phyloP scores from a whole-genome alignment of 2,329 filamentous ascomycete genomes.

The Lizonia empirigonia region DNA sequence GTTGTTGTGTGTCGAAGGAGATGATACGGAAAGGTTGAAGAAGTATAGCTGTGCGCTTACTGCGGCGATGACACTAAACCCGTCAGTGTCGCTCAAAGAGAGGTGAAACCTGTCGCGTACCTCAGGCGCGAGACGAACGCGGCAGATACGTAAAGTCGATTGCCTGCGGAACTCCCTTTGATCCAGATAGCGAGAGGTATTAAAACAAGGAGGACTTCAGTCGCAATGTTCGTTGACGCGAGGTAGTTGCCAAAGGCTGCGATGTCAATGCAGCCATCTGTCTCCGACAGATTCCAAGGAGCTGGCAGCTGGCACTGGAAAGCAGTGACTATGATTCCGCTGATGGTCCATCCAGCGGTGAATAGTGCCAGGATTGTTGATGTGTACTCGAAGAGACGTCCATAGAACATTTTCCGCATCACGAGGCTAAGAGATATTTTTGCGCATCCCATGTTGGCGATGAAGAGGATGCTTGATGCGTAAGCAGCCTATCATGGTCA shows the following conservation, averaged over 20 bases:
- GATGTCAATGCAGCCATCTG: constrained; percentile 28
- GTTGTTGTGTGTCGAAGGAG: constrained; percentile 23
- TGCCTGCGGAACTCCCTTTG: constrained; percentile 28
- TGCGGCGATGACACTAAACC: constrained; percentile 29
- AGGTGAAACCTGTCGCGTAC: neutral
- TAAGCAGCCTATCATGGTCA: constrained; percentile 33
- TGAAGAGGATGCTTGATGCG: constrained; percentile 32
- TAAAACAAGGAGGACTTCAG: constrained; percentile 33
- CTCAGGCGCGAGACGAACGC: constrained; percentile 32
- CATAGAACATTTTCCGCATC: constrained; percentile 30
- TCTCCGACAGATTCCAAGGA: constrained; percentile 24
- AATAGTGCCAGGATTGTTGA: constrained; percentile 27
- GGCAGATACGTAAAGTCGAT: constrained; percentile 30
- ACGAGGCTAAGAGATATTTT: constrained; percentile 34
- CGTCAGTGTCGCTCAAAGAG: neutral
- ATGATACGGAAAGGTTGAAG: constrained; percentile 23
- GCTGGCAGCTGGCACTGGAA: constrained; percentile 33
- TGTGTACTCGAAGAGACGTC: constrained; percentile 21
- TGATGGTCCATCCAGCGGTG: constrained; percentile 33
- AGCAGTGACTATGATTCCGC: constrained; percentile 30
- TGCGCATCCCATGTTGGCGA: constrained; percentile 40
- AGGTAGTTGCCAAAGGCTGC: constrained; percentile 38
- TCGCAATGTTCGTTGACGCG: constrained; percentile 33
- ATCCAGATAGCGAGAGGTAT: constrained; percentile 41
- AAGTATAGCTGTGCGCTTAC: constrained; percentile 29